Percentiles rank a stretch among this genome's conserved stretches.
phyloP scores from a whole-genome alignment of 1,139 yeast species.

The Wickerhamomyces sp. region DNA sequence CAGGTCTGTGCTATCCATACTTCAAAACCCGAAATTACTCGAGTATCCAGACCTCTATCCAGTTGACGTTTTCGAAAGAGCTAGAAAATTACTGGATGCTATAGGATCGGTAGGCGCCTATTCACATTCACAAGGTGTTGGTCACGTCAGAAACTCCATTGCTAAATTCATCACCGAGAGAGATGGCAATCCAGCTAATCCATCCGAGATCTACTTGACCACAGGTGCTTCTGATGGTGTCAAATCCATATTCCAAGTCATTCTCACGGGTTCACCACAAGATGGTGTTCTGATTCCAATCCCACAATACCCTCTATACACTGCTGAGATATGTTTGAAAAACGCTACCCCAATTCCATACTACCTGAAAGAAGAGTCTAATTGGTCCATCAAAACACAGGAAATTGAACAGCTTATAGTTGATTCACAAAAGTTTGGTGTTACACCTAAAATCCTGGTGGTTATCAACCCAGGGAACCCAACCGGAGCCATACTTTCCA shows the following conservation, averaged over 20 bases:
- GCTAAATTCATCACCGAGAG: slow-evolving; percentile 74
- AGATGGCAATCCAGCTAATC: slow-evolving; percentile 53
- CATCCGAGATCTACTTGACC: slow-evolving; percentile 75
- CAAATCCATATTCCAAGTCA: slow-evolving; percentile 61
- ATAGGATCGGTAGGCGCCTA: slow-evolving; percentile 91
- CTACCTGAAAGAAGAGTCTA: slow-evolving; percentile 68
- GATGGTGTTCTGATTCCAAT: slow-evolving; percentile 92
- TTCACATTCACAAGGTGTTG: slow-evolving; percentile 86
- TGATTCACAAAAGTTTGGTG: slow-evolving; percentile 47
- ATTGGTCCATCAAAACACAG: slow-evolving; percentile 78
- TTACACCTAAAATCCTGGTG: slow-evolving; percentile 74
- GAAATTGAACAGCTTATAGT: slow-evolving; percentile 56
- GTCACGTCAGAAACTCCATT: slow-evolving; percentile 63
- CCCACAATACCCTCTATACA: slow-evolving; percentile 95
- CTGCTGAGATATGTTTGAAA: slow-evolving; percentile 83
- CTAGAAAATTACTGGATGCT: slow-evolving; percentile 49
- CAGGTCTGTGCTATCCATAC: slow-evolving; percentile 78
- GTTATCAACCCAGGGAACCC: slow-evolving; percentile 98
- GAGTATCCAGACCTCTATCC: slow-evolving; percentile 38
- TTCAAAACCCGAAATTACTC: slow-evolving; percentile 78
- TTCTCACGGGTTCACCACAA: slow-evolving; percentile 52
- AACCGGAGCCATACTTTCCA: slow-evolving; percentile 77
- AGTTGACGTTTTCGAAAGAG: slow-evolving; percentile 68
- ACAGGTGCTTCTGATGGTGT: slow-evolving; percentile 96
- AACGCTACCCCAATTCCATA: slow-evolving; percentile 85